These are phyloP conservation scores for Phytopythium boreale DNA, from an alignment of 352 stramenopile genomes.

Conservation along the genomic window DNA sequence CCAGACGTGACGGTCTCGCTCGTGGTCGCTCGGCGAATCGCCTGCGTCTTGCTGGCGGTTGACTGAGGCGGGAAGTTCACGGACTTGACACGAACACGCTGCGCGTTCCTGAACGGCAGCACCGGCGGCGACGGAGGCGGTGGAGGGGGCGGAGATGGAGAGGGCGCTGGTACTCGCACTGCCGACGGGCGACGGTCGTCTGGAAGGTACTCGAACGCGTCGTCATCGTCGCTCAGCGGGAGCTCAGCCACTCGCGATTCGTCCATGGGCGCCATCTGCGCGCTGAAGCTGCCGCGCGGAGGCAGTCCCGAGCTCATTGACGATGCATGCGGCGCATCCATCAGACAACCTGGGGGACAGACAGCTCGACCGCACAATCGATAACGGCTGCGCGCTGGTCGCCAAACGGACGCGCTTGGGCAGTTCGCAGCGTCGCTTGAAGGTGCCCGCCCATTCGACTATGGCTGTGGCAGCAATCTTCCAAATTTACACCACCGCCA, in stretches of 20 bases:
- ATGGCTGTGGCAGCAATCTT: not conserved
- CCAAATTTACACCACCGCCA: not conserved
- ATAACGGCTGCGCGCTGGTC: not conserved
- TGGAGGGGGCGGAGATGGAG: conserved; percentile 5
- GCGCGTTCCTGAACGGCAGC: not conserved
- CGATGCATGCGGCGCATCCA: not conserved
- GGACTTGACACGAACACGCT: conserved; percentile 5
- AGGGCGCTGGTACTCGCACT: not conserved
- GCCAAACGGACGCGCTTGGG: not conserved
- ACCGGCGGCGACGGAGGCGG: not conserved
- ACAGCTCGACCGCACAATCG: not conserved
- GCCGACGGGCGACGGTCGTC: not conserved
- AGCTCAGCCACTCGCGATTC: not conserved
- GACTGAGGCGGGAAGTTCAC: not conserved
- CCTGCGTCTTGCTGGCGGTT: not conserved
- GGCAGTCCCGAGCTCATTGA: not conserved
- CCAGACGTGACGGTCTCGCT: not conserved
- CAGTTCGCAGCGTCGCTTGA: not conserved
- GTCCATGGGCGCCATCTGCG: not conserved
- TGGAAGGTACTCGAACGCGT: conserved; percentile 1
- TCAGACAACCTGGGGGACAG: not conserved
- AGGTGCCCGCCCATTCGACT: not conserved
- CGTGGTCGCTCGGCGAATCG: not conserved
- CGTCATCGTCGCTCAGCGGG: not conserved
- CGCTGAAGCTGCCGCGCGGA: conserved; percentile 5